These are phyloP conservation scores for Populus tomentosa DNA, from an alignment of 441 rosid genomes.

Conservation along the genomic window DNA sequence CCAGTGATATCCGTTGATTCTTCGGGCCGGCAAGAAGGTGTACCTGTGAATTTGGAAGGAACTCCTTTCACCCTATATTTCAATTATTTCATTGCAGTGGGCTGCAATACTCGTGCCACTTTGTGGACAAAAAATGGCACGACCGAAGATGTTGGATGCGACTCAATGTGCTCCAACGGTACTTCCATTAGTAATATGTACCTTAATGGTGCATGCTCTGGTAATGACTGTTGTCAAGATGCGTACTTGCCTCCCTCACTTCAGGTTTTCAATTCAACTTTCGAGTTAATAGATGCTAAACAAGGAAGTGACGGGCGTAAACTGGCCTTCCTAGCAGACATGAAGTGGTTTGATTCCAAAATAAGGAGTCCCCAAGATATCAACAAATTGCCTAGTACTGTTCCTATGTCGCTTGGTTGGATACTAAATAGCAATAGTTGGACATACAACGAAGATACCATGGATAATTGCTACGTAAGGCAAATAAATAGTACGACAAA, in stretches of 20 bases:
- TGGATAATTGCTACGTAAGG: too few species aligned
- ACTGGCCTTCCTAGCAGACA: not conserved
- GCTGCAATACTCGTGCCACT: not conserved
- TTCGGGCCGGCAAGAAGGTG: too few species aligned
- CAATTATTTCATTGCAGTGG: not conserved
- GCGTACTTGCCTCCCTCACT: rapidly evolving
- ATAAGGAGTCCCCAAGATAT: too few species aligned
- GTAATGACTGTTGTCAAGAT: not conserved
- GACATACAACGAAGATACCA: too few species aligned
- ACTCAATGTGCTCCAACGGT: not conserved
- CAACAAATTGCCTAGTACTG: too few species aligned
- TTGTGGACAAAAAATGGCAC: not conserved
- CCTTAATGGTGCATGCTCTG: not conserved
- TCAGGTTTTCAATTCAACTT: not conserved
- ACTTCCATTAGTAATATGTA: not conserved
- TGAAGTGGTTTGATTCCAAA: too few species aligned
- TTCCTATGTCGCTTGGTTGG: too few species aligned
- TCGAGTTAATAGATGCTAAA: not conserved
- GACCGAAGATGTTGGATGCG: not conserved
- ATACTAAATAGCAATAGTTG: too few species aligned
- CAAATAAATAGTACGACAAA: too few species aligned
- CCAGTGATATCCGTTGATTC: too few species aligned
- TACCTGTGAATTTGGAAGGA: too few species aligned
- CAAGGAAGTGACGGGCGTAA: not conserved
- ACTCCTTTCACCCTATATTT: rapidly evolving